Conservation (phyloP, 1,139 yeast species). For the Yamadazyma oceani region DNA sequence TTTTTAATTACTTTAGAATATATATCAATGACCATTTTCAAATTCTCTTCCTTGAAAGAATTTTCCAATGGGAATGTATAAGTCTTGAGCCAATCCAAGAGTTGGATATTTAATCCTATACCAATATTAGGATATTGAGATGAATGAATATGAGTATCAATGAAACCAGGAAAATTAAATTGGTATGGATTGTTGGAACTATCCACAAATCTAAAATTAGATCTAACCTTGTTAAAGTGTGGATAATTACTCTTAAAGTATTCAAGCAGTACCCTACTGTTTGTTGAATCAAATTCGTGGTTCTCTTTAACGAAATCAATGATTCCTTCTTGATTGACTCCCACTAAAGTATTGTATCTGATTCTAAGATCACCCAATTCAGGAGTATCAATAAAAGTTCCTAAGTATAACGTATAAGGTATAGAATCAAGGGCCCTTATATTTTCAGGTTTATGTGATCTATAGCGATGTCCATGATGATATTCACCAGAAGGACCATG, state of each 20-base stretch:
- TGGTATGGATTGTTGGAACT: constrained; percentile 27
- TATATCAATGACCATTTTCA: constrained; percentile 54
- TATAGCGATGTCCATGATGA: constrained; percentile 1
- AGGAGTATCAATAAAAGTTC: constrained; percentile 42
- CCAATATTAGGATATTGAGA: constrained; percentile 96
- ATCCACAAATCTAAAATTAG: constrained; percentile 28
- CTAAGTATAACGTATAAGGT: constrained; percentile 34
- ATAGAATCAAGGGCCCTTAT: constrained; percentile 12
- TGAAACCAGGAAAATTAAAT: constrained; percentile 87
- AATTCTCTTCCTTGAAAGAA: constrained; percentile 37
- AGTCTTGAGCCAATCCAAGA: constrained; percentile 82
- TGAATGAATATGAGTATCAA: constrained; percentile 96
- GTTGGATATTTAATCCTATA: constrained; percentile 79
- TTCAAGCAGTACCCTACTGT: constrained; percentile 5
- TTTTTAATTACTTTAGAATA: constrained; percentile 65
- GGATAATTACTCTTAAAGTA: constrained; percentile 12
- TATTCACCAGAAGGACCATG: too few relatives aligned
- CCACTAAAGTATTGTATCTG: constrained; percentile 30
- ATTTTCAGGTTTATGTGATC: neutral
- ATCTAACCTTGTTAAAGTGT: constrained; percentile 6
- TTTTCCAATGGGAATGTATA: constrained; percentile 90
- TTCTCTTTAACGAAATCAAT: constrained; percentile 29
- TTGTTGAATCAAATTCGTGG: constrained; percentile 6
- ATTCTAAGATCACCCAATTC: constrained; percentile 27
- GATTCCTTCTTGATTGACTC: constrained; percentile 30